Conservation (phyloP, 2,329 filamentous ascomycete genomes). For the Diaporthe citri region DNA sequence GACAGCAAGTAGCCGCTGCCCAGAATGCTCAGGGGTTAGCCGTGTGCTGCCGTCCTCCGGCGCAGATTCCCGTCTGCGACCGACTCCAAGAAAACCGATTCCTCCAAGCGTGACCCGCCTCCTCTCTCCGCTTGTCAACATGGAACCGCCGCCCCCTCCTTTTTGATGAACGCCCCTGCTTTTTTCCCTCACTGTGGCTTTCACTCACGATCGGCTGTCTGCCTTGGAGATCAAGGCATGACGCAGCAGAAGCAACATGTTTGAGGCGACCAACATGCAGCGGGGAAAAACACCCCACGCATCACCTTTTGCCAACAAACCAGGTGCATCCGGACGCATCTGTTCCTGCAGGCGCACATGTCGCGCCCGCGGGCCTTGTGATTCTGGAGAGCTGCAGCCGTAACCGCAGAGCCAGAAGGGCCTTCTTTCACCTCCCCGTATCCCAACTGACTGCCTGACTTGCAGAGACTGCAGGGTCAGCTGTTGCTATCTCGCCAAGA, state of each 20-base stretch:
- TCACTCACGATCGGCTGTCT: neutral
- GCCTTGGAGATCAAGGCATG: conserved; percentile 3
- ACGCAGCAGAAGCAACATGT: neutral
- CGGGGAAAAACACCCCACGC: conserved; percentile 1
- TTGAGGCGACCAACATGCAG: neutral
- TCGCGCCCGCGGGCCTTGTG: neutral
- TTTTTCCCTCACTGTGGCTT: neutral
- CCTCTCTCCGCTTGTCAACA: conserved; percentile 14
- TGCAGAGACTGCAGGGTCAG: conserved; percentile 13
- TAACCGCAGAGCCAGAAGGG: neutral
- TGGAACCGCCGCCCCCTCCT: conserved; percentile 27
- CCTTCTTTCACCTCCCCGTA: neutral
- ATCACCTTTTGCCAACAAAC: conserved; percentile 4
- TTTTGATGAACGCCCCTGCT: conserved; percentile 17
- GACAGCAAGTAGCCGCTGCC: conserved; percentile 15
- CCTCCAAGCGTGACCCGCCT: conserved; percentile 16
- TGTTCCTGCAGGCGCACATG: conserved; percentile 23
- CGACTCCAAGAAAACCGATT: neutral
- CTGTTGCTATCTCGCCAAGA: conserved; percentile 30
- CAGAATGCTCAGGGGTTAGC: neutral
- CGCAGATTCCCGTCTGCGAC: conserved; percentile 11
- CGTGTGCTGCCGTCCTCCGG: conserved; percentile 16
- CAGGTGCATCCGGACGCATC: conserved; percentile 3
- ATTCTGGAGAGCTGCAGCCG: neutral
- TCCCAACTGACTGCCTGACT: neutral